A percentile compares a stretch with the other conserved stretches of the same genome.
Evolutionary conservation across 2,329 filamentous ascomycete species (phyloP).

Genomic region (Ophiostoma quercus): DNA sequence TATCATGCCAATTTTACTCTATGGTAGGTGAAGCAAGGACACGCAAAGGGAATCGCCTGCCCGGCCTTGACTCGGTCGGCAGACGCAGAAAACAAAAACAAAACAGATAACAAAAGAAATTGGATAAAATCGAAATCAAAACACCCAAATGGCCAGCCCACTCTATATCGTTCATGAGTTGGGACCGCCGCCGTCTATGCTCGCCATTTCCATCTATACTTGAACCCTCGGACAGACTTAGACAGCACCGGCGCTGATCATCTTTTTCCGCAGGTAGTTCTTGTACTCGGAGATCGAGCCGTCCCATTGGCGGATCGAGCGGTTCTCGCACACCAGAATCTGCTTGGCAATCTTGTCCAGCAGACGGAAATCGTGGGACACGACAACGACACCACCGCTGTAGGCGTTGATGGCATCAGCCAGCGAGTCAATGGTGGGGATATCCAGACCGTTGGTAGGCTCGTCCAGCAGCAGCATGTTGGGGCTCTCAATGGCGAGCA

Average conservation of each 20-base stretch:
- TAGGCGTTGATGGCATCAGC: constrained; percentile 97
- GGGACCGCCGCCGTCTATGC: constrained; percentile 6
- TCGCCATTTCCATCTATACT: constrained; percentile 29
- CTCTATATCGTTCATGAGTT: constrained; percentile 19
- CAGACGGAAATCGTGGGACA: constrained; percentile 97
- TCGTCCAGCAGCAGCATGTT: constrained; percentile 99
- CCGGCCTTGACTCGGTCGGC: neutral
- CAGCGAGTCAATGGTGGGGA: constrained; percentile 94
- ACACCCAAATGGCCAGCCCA: constrained; percentile 17
- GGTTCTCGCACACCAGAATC: constrained; percentile 98
- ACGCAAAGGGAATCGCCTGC: neutral
- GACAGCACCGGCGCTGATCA: constrained; percentile 81
- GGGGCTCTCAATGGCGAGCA: constrained; percentile 88
- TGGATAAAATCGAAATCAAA: constrained; percentile 16
- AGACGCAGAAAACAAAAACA: neutral
- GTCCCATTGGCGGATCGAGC: constrained; percentile 84
- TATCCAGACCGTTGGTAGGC: constrained; percentile 98
- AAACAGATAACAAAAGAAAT: constrained; percentile 11
- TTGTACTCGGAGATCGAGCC: constrained; percentile 93
- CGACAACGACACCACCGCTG: constrained; percentile 93
- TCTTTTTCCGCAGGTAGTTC: constrained; percentile 98
- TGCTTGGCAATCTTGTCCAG: constrained; percentile 99
- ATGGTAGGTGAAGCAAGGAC: constrained; percentile 15
- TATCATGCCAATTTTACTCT: constrained; percentile 21
- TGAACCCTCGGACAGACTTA: constrained; percentile 39